Evolutionary conservation across 2,329 filamentous ascomycete species (phyloP), one percentile per base, ranked within the genome.

Genomic region (Verticillium albo-atrum): DNA sequence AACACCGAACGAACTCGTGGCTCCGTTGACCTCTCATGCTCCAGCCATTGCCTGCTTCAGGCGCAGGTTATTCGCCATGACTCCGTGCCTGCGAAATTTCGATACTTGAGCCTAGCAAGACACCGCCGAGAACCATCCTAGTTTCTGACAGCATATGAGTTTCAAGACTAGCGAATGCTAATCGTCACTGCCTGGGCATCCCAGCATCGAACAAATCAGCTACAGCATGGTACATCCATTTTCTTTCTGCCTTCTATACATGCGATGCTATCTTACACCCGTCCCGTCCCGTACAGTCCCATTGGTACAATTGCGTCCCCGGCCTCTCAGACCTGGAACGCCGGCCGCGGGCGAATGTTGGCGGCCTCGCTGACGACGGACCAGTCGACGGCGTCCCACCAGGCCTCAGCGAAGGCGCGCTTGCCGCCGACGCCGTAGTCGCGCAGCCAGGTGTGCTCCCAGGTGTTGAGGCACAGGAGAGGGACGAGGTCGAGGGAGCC

Each of bases 371-470:
- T 78, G 55, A 97, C 93, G 62, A 83, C 80, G 55, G 87, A 77
- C 95, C 95, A 99, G 76, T 99, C 86, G 66, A 99, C 88, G 57
- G 79, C 80, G 56, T 91, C 77, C 95, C 95, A 99, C 94, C 94
- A 98, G 50, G 82, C 81, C 71, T 90, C 83, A 57, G 93, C 80
- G 73, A 86, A 99, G 57, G 79, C 76, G 57, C 81, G 79, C 85
- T 97, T 99, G 55, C 91, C 92, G 52, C 79, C 81, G 59, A 88
- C 74, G 56, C 85, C 85, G 74, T 90, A 97, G 73, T 98, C 92
- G 58, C 85, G 83, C 72, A 98, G 77, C 86, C 90, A 99, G 9
- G 89, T 88, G 76, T 98, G 95, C 79, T 98, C 89, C 95, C 95
- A 99, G 5, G 92, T 97, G 77, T 92, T 98, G 61, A 98, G 83